Evolutionary conservation across 176 grass and related monocot genomes (phyloP), one percentile per base, ranked within the genome.

Genomic region (Paspalum vaginatum): DNA sequence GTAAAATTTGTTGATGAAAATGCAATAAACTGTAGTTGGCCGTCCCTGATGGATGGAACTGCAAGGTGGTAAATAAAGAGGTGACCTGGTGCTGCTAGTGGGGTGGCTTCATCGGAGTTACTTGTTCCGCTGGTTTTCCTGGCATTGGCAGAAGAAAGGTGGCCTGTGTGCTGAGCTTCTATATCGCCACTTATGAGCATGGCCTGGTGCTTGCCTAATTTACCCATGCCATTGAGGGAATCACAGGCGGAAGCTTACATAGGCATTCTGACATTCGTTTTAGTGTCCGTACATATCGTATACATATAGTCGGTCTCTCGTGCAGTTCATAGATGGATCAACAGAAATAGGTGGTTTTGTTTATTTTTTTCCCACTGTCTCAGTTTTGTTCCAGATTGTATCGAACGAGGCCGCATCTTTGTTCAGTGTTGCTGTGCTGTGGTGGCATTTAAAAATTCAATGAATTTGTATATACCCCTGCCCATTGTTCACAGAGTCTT

Each of bases 31-130:
- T 64, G 63, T 5, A 18, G 62, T 82, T 77, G 32, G 39, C 64
- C 72, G 9, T 70, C 55, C 0, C 59, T 38, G 55, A 13, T 24
- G 14, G 77, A 32, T 27, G 8, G 81, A 49, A 58, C 61, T 56
- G 58, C 57, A 83, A 87, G 58, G 72, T 83, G 58, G 72, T 83
- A 77, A 87, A 83, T 87, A 87, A 87, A 70, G 46, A 64, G 39
- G n/a, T 7, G 20, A 45, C 47, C 44, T 68, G 45, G 5, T 49
- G 60, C 60, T 65, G 44, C 45, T 50, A 47, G 57, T 21, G 51
- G 41, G 50, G 48, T n/a, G 14, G 56, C 72, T 32, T 27, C 42
- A 16, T 37, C 5, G 41, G 59, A 24, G 41, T 51, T 63, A 82
- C 21, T 61, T 39, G 85, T 70, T 87, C 68, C 4, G 52, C 53